Base-by-base conservation (phyloP, 495 filamentous ascomycete species). In the Penicillium pulvis region DNA sequence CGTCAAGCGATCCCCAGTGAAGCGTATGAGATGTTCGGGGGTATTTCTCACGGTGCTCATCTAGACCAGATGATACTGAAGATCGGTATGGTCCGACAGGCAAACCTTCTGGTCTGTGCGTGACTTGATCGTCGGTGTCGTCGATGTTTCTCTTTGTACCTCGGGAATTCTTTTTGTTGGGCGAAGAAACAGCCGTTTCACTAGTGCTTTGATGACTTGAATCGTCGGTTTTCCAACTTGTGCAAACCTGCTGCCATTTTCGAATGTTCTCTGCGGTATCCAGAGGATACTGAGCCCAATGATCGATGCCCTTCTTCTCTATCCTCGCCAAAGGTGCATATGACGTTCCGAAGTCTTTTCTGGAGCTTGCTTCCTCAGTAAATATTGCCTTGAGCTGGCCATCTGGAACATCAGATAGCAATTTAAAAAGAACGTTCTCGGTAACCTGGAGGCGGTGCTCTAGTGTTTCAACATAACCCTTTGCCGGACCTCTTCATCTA, bases 381-480 rank as follows among this genome's bases (percentile, higher is more conserved):
- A 73, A 56, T n/a, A 55, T 45, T 4, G 41, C 33, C 20, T 59
- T 62, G 5, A 78, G 53, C 44, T 76, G 72, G 2, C 57, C 19
- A 24, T 76, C 69, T 0, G 73, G 64, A 19, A 72, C 58, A 12
- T 70, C 68, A 6, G 70, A 59, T 1, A 78, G 60, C 12, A 75
- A 23, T n/a, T 58, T 63, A 12, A 78, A 51, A 9, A 78, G 60
- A 5, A 66, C 62, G 24, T 56, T 62, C 53, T 78, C 75, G 1
- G 74, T 78, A 26, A 76, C 61, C 30, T 72, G 71, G 1, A 78
- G 68, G 35, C 75, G 66, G 26, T 72, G 66, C 42, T 78, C 74
- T 12, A 78, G 51, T 26, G 69, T 65, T 61, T 78, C 75, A 17
- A 74, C 62, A 55, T 78, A 73, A 9, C 74, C 75, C 46, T 76